These are phyloP conservation scores for Coniella lustricola DNA, from an alignment of 2,329 filamentous ascomycete species.

Conservation along the genomic window DNA sequence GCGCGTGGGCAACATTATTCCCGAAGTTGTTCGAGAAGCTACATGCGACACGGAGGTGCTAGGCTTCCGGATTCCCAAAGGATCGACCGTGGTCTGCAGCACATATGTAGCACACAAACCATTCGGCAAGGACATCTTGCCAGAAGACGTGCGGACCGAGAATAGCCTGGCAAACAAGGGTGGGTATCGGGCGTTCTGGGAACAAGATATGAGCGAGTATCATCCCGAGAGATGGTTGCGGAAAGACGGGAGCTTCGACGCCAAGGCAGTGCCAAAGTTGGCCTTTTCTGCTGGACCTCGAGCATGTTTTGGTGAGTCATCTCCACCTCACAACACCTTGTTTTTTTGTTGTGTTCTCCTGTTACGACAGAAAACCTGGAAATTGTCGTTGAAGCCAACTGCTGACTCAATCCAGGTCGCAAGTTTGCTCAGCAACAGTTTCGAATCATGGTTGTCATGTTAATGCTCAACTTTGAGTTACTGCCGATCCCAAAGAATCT, in stretches of 20 bases:
- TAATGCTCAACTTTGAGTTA: conserved; percentile 20
- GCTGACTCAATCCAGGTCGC: conserved; percentile 11
- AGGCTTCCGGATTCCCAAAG: conserved; percentile 5
- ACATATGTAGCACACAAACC: conserved; percentile 10
- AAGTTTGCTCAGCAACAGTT: conserved; percentile 20
- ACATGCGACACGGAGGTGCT: conserved; percentile 9
- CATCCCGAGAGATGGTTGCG: conserved; percentile 10
- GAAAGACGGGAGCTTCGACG: conserved; percentile 7
- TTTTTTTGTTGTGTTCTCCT: too few species aligned
- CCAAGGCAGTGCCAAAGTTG: conserved; percentile 7
- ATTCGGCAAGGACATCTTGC: conserved; percentile 3
- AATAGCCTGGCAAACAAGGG: conserved; percentile 3
- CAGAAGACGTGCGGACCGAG: conserved; percentile 1
- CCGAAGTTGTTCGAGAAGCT: conserved; percentile 8
- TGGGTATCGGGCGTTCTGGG: conserved; percentile 6
- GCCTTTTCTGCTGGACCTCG: conserved; percentile 5
- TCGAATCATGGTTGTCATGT: conserved; percentile 18
- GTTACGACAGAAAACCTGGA: too few species aligned
- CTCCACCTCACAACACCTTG: not conserved
- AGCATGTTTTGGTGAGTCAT: conserved; percentile 7
- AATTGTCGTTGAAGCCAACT: too few species aligned
- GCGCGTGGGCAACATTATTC: conserved; percentile 9
- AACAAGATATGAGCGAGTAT: conserved; percentile 3
- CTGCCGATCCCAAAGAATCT: conserved; percentile 15
- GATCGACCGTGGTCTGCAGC: conserved; percentile 10